phyloP scores from a whole-genome alignment of 2,329 filamentous ascomycete genomes.

The Gnomoniopsis smithogilvyi region DNA sequence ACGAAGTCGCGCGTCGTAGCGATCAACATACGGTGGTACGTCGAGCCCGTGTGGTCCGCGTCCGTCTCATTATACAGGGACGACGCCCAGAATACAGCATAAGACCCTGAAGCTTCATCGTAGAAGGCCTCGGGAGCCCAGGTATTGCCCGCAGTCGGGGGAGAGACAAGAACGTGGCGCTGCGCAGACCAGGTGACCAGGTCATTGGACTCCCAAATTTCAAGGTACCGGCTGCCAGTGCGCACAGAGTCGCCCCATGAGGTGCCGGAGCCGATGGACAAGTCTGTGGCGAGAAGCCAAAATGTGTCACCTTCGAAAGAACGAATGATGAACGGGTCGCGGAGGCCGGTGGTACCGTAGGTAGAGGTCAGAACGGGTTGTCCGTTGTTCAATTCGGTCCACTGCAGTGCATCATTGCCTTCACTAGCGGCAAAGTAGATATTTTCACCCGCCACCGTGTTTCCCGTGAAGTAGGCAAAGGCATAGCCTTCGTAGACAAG shows the following conservation, averaged over 20 bases:
- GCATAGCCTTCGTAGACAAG: slow-evolving; percentile 3
- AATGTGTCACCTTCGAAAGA: slow-evolving; percentile 35
- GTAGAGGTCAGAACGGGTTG: slow-evolving; percentile 34
- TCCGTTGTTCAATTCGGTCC: slow-evolving; percentile 36
- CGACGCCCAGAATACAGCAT: slow-evolving; percentile 36
- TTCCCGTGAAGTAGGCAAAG: slow-evolving; percentile 9
- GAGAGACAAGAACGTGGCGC: slow-evolving; percentile 36
- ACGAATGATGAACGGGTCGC: slow-evolving; percentile 41
- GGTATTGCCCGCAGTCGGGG: slow-evolving; percentile 36
- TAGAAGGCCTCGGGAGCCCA: slow-evolving; percentile 39
- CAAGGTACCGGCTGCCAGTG: slow-evolving; percentile 25
- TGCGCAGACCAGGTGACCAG: slow-evolving; percentile 36
- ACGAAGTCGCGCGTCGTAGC: slow-evolving; percentile 48
- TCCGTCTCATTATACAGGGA: slow-evolving; percentile 40
- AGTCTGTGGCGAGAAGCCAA: slow-evolving; percentile 38
- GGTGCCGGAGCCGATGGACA: slow-evolving; percentile 32
- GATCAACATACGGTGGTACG: slow-evolving; percentile 53
- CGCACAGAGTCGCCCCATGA: slow-evolving; percentile 23
- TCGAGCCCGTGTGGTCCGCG: slow-evolving; percentile 34
- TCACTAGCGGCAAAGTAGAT: slow-evolving; percentile 38
- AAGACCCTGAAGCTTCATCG: slow-evolving; percentile 29
- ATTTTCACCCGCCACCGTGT: slow-evolving; percentile 22
- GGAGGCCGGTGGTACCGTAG: slow-evolving; percentile 35
- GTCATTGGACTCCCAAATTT: slow-evolving; percentile 40
- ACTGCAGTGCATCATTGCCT: slow-evolving; percentile 38